Evolutionary conservation across 1,284 basidiomycete genomes (phyloP).

Genomic region (Ceratobasidium sp.): DNA sequence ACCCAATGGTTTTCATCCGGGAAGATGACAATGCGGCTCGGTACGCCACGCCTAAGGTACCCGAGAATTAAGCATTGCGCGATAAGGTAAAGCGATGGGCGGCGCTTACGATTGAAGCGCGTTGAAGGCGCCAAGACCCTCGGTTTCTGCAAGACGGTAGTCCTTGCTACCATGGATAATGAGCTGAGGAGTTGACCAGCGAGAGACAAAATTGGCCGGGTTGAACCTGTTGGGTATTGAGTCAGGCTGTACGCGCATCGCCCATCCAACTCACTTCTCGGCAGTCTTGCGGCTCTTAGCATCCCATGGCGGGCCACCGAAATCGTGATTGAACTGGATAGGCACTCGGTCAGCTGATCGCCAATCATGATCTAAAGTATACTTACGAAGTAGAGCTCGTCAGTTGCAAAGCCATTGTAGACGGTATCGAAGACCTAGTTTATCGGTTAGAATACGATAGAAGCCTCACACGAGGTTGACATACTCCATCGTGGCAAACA

Average conservation of each 20-base stretch:
- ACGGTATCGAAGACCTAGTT: conserved; percentile 65
- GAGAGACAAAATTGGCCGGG: conserved; percentile 78
- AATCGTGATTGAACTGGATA: conserved; percentile 79
- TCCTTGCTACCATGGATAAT: conserved; percentile 88
- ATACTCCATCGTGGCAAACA: conserved; percentile 86
- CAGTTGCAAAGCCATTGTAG: conserved; percentile 81
- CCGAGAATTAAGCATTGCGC: conserved; percentile 59
- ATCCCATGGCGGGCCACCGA: conserved; percentile 82
- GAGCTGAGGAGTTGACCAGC: conserved; percentile 86
- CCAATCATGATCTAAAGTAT: not conserved
- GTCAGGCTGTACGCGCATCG: not conserved
- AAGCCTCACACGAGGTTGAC: conserved; percentile 44
- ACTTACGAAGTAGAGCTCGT: conserved; percentile 85
- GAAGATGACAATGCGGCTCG: conserved; percentile 86
- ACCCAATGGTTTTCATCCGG: conserved; percentile 96
- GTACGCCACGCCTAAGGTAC: conserved; percentile 67
- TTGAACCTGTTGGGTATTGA: conserved; percentile 49
- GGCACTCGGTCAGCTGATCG: conserved; percentile 16
- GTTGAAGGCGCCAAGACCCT: conserved; percentile 83
- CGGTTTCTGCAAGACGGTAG: conserved; percentile 82
- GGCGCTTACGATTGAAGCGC: conserved; percentile 76
- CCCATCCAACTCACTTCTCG: conserved; percentile 57
- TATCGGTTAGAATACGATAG: conserved; percentile 14
- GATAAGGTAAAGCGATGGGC: conserved; percentile 64
- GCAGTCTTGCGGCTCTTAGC: conserved; percentile 61